A percentile compares a stretch with the other conserved stretches of the same genome.
Evolutionary conservation across 768 basidiomycete genomes (phyloP).

Genomic region (Nidula microcarpa): DNA sequence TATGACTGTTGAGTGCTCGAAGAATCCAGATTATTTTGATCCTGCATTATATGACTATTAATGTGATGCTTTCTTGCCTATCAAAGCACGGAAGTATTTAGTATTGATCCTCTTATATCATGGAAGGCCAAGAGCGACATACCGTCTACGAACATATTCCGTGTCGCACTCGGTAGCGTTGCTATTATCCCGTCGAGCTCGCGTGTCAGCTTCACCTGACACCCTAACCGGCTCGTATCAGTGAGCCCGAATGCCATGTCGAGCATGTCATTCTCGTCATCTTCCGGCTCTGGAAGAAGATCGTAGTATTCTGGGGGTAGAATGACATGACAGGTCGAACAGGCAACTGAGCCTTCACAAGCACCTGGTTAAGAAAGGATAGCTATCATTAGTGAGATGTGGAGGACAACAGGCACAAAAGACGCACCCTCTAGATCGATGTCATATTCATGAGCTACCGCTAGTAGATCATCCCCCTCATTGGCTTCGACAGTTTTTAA

Average conservation of each 20-base stretch:
- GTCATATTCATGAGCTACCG: constrained; percentile 92
- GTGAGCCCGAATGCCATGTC: constrained; percentile 97
- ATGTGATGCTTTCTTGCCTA: constrained; percentile 15
- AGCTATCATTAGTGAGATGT: neutral
- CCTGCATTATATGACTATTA: too few relatives aligned
- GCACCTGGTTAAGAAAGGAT: constrained; percentile 59
- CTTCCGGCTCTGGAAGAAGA: constrained; percentile 85
- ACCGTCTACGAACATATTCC: constrained; percentile 99
- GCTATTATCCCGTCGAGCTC: constrained; percentile 84
- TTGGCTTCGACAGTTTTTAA: constrained; percentile 88
- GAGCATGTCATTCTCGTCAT: constrained; percentile 98
- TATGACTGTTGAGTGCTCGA: too few relatives aligned
- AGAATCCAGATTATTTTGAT: too few relatives aligned
- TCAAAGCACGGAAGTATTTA: neutral
- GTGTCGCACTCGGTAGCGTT: constrained; percentile 85
- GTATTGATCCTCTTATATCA: neutral
- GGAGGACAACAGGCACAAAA: neutral
- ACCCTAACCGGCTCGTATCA: constrained; percentile 84
- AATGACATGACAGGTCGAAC: constrained; percentile 97
- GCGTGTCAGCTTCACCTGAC: constrained; percentile 73
- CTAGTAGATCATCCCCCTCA: constrained; percentile 90
- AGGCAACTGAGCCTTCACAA: constrained; percentile 95
- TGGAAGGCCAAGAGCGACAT: constrained; percentile 17
- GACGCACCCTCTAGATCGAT: constrained; percentile 91
- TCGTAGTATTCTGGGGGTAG: constrained; percentile 81